Percentiles rank a stretch among this genome's conserved stretches.
phyloP scores from a whole-genome alignment of 352 stramenopile species.

The Pythium rhizo-oryzae region DNA sequence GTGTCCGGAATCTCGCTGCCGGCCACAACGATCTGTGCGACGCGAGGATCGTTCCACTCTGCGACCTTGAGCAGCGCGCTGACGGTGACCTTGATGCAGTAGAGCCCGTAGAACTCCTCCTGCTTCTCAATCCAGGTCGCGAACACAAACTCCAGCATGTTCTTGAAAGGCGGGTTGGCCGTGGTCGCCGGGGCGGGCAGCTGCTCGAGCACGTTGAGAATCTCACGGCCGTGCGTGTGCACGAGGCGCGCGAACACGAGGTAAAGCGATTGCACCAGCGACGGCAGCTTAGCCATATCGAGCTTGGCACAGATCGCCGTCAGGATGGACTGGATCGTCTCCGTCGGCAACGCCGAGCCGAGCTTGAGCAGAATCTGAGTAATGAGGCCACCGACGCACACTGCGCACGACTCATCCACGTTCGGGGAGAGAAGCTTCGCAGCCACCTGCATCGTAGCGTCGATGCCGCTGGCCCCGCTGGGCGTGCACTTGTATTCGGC shows the following conservation, averaged over 20 bases:
- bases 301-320: slow-evolving; percentile 70
- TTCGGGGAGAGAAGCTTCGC: slow-evolving; percentile 68
- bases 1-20: slow-evolving; percentile 45
- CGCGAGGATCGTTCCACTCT: slow-evolving; percentile 74
- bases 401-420: slow-evolving; percentile 72
- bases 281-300: slow-evolving; percentile 65
- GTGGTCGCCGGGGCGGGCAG: slow-evolving; percentile 45
- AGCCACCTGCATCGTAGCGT: slow-evolving; percentile 69
- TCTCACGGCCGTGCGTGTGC: slow-evolving; percentile 66
- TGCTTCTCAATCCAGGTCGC: slow-evolving; percentile 85
- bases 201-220: slow-evolving; percentile 74
- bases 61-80: slow-evolving; percentile 73
- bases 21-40: slow-evolving; percentile 65
- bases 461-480: slow-evolving; percentile 51
- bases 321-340: slow-evolving; percentile 78
- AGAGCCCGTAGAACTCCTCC: slow-evolving; percentile 80
- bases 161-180: slow-evolving; percentile 24
- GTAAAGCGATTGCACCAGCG: slow-evolving; percentile 78
- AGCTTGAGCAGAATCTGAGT: slow-evolving; percentile 82
- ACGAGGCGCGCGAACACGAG: slow-evolving; percentile 84
- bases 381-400: slow-evolving; percentile 76
- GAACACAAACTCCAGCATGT: slow-evolving; percentile 82
- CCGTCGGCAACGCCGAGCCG: slow-evolving; percentile 50
- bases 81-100: slow-evolving; percentile 85
- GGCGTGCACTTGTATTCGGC: slow-evolving; percentile 47